A percentile compares a stretch with the other conserved stretches of the same genome.
Conservation (phyloP, 2,329 filamentous ascomycete genomes). For the Monilinia polystroma region DNA sequence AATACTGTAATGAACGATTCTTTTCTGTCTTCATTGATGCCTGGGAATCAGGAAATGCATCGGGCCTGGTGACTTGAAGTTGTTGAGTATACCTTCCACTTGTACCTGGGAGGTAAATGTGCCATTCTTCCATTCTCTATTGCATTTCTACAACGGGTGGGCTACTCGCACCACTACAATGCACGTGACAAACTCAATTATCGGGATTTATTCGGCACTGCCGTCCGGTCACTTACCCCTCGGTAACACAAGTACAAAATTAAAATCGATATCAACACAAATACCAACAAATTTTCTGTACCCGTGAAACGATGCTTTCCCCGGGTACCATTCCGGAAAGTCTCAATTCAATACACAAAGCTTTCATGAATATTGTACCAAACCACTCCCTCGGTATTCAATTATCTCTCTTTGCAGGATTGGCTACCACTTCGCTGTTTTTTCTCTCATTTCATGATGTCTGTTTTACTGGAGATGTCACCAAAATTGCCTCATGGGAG, state of each 20-base stretch:
- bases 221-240: not conserved
- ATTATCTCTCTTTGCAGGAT: slow-evolving; percentile 6
- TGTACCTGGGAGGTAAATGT: not conserved
- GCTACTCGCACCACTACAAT: too few species aligned
- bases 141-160: not conserved
- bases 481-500: not conserved
- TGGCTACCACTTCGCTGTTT: slow-evolving; percentile 4
- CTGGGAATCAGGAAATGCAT: not conserved
- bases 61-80: not conserved
- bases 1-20: not conserved
- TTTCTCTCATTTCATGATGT: not conserved
- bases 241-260: not conserved
- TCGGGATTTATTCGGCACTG: not conserved
- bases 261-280: not conserved
- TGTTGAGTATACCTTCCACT: not conserved
- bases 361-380: not conserved
- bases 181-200: not conserved
- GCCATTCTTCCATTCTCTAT: not conserved
- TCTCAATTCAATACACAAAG: slow-evolving; percentile 7
- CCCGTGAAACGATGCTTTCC: not conserved
- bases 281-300: not conserved
- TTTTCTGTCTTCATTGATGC: not conserved
- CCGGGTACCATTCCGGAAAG: slow-evolving; percentile 4
- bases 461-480: not conserved
- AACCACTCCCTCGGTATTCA: slow-evolving; percentile 8